Conservation (phyloP, 495 filamentous ascomycete genomes). For the Acidomyces sp. region DNA sequence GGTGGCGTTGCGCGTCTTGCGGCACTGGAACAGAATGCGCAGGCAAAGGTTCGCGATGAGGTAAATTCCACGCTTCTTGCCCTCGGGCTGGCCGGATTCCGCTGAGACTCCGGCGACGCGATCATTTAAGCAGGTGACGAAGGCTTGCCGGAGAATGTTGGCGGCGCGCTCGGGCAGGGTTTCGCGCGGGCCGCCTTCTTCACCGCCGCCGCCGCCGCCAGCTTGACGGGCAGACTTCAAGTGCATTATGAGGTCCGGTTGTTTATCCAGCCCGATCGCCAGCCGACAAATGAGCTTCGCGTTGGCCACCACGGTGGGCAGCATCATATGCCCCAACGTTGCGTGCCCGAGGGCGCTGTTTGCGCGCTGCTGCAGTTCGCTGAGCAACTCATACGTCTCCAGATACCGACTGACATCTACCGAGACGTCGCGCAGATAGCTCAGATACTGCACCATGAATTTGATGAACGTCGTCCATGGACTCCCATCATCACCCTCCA, state of each 20-base stretch:
- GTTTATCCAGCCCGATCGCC: conserved; percentile 65
- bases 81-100: conserved; percentile 52
- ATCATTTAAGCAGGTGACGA: conserved; percentile 81
- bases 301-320: conserved; percentile 63
- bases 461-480: conserved; percentile 62
- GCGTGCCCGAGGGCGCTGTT: conserved; percentile 69
- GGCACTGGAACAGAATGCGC: conserved; percentile 71
- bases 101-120: conserved; percentile 29
- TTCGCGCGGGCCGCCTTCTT: conserved; percentile 47
- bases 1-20: conserved; percentile 53
- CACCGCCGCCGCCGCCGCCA: conserved; percentile 20
- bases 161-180: conserved; percentile 74
- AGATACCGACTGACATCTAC: conserved; percentile 50
- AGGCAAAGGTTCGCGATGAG: conserved; percentile 81
- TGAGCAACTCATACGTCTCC: conserved; percentile 60
- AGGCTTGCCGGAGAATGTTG: conserved; percentile 77
- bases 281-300: conserved; percentile 63
- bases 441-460: conserved; percentile 67
- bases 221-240: conserved; percentile 32
- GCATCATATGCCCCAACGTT: conserved; percentile 61
- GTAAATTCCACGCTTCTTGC: conserved; percentile 79
- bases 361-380: conserved; percentile 50
- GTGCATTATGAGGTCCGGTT: conserved; percentile 54
- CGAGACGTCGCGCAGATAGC: conserved; percentile 66
- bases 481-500: conserved; percentile 44